These are phyloP conservation scores for Mesotaenium endlicherianum DNA, from an alignment of 139 green algal species.

Conservation along the genomic window DNA sequence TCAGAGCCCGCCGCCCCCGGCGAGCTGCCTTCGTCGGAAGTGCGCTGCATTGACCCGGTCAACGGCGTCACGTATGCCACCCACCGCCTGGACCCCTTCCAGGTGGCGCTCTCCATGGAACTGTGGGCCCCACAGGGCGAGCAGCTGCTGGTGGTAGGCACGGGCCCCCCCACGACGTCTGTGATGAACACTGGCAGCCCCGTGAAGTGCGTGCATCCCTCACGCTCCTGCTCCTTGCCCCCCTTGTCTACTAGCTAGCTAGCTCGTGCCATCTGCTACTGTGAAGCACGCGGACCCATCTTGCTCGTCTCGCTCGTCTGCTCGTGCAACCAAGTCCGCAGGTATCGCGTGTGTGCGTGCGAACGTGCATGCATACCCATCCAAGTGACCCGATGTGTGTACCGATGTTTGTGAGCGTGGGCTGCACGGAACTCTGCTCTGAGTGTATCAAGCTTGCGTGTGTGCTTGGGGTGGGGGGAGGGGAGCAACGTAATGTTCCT, in stretches of 20 bases:
- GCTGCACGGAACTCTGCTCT: too few species aligned
- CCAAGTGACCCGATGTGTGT: too few species aligned
- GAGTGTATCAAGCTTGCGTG: too few species aligned
- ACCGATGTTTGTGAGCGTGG: too few species aligned
- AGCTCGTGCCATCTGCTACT: too few species aligned
- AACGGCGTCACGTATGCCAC: not conserved
- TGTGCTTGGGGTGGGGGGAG: too few species aligned
- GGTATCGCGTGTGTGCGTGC: not conserved
- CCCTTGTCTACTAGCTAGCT: too few species aligned
- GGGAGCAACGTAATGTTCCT: too few species aligned
- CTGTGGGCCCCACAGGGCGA: conserved; percentile 9
- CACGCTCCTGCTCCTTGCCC: too few species aligned
- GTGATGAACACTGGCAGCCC: too few species aligned
- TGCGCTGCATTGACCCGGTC: conserved; percentile 40
- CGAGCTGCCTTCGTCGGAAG: not conserved
- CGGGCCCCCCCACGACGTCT: not conserved
- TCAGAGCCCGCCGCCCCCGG: not conserved
- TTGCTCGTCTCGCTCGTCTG: not conserved
- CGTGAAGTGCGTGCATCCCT: too few species aligned
- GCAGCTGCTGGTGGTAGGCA: conserved; percentile 20
- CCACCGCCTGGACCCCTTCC: not conserved
- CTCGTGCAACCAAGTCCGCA: not conserved
- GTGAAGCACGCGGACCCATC: too few species aligned
- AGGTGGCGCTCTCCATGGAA: conserved; percentile 37
- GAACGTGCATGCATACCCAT: not conserved